Conservation (phyloP, 2,329 filamentous ascomycete species). For the Mycosphaerelloides madeirae region DNA sequence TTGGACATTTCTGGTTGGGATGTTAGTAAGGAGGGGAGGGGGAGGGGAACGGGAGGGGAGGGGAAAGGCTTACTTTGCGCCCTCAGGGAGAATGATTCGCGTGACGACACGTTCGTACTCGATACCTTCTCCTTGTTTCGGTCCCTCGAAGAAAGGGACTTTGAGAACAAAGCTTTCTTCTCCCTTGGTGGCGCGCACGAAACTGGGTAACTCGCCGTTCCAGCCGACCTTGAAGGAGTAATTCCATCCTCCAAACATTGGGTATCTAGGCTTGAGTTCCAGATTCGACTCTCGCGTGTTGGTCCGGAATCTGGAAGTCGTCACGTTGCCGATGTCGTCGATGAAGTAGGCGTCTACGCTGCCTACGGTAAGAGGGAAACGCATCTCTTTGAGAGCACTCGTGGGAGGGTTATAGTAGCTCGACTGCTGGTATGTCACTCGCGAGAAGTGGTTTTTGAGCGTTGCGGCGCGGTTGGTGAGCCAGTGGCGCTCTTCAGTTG, state of each 20-base stretch:
- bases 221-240: conserved; percentile 96
- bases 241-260: conserved; percentile 96
- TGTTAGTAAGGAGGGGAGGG: conserved; percentile 10
- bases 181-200: conserved; percentile 57
- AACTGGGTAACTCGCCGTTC: conserved; percentile 78
- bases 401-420: conserved; percentile 63
- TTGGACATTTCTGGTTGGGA: conserved; percentile 63
- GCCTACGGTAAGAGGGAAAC: conserved; percentile 72
- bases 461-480: conserved; percentile 82
- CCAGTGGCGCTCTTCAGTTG: conserved; percentile 90
- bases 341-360: conserved; percentile 88
- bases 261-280: conserved; percentile 89
- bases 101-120: conserved; percentile 79
- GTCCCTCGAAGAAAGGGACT: conserved; percentile 89
- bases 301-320: conserved; percentile 80
- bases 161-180: conserved; percentile 76
- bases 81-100: conserved; percentile 83
- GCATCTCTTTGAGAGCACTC: conserved; percentile 74
- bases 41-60: conserved; percentile 11
- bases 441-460: conserved; percentile 49
- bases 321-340: conserved; percentile 94
- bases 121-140: conserved; percentile 76
- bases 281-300: conserved; percentile 63
- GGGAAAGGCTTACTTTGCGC: conserved; percentile 65
- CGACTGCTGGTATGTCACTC: conserved; percentile 45